Evolutionary conservation across 192 early-diverging fungal genomes (phyloP).

Genomic region (Dissophora globulifera): DNA sequence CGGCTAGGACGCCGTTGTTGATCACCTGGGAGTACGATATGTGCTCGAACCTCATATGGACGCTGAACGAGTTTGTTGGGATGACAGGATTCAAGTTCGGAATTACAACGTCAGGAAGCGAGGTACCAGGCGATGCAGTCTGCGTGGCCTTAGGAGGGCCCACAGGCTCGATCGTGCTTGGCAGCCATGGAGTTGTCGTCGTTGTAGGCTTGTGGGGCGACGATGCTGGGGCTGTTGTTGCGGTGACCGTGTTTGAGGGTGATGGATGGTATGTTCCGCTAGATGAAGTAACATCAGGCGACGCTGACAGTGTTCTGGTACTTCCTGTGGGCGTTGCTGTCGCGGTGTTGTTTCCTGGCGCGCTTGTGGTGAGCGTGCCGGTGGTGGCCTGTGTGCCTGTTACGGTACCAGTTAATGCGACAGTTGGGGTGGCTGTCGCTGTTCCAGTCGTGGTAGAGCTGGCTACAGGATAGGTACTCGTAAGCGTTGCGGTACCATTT

Average conservation of each 20-base stretch:
- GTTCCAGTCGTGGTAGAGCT: background rate
- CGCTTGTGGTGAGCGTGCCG: background rate
- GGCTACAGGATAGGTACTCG: background rate
- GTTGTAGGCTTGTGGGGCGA: conserved; percentile 1
- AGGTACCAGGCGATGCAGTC: conserved; percentile 25
- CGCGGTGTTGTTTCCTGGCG: background rate
- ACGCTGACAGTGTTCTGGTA: background rate
- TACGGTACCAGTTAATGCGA: no score
- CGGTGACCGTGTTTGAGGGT: background rate
- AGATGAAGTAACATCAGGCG: background rate
- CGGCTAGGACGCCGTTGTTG: conserved; percentile 40
- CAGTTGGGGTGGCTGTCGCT: background rate
- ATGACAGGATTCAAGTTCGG: conserved; percentile 34
- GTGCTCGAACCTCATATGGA: conserved; percentile 24
- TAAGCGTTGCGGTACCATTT: background rate
- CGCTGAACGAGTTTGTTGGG: conserved; percentile 21
- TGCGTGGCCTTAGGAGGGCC: conserved; percentile 11
- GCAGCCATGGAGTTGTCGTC: conserved; percentile 36
- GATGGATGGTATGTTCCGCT: background rate
- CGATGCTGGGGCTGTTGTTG: background rate
- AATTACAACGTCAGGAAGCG: conserved; percentile 40
- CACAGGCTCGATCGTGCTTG: conserved; percentile 32
- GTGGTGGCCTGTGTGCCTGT: no score
- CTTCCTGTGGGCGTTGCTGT: background rate
- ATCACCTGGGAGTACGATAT: conserved; percentile 51